Conservation (phyloP, 768 basidiomycete species). For the Collybiopsis confluens region DNA sequence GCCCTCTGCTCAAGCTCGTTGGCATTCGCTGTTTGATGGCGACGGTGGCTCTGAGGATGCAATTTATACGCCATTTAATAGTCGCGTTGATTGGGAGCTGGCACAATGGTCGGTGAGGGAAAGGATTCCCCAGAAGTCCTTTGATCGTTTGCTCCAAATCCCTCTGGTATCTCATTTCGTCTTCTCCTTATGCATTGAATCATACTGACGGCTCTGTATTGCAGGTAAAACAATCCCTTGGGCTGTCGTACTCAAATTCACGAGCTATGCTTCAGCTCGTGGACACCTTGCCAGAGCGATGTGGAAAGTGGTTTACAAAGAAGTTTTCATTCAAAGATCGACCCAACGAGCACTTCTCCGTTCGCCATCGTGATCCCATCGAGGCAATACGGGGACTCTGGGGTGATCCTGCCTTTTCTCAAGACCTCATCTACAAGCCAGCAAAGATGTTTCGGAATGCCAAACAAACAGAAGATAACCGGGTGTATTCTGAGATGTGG, state of each 20-base stretch:
- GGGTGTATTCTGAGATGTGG: neutral
- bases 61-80: neutral
- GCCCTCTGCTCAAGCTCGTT: too few relatives aligned
- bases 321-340: neutral
- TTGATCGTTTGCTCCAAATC: neutral
- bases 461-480: neutral
- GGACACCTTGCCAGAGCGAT: conserved; percentile 7
- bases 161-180: neutral
- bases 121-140: neutral
- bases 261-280: conserved; percentile 6
- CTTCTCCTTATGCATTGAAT: neutral
- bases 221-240: neutral
- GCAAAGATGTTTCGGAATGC: conserved; percentile 8
- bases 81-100: neutral
- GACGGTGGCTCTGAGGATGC: too few relatives aligned
- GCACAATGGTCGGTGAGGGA: neutral
- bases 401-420: neutral
- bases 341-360: neutral
- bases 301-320: conserved; percentile 1
- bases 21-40: too few relatives aligned
- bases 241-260: too few relatives aligned
- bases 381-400: conserved; percentile 10
- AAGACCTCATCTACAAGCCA: conserved; percentile 19
- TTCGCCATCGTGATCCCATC: conserved; percentile 11
- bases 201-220: neutral